A percentile compares a stretch with the other conserved stretches of the same genome.
Conservation (phyloP, 2,329 filamentous ascomycete genomes). For the Cyphellophora attinorum region DNA sequence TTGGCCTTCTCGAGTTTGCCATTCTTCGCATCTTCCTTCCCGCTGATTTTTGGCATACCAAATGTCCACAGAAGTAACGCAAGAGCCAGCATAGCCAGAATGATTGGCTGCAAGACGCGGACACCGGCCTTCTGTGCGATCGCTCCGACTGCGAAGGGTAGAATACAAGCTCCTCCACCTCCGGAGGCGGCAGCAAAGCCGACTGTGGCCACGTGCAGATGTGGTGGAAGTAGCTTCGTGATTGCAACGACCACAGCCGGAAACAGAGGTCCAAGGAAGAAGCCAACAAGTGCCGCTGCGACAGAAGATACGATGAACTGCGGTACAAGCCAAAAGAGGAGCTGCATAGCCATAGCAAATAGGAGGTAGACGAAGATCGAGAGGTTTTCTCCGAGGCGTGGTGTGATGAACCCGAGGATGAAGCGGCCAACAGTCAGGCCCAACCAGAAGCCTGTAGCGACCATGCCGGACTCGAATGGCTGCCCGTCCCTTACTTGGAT, state of each 20-base stretch:
- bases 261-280: constrained; percentile 69
- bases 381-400: constrained; percentile 57
- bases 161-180: constrained; percentile 49
- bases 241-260: constrained; percentile 34
- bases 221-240: constrained; percentile 15
- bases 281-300: constrained; percentile 59
- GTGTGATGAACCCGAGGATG: constrained; percentile 60
- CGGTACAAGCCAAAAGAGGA: constrained; percentile 71
- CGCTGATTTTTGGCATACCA: constrained; percentile 19
- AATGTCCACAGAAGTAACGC: constrained; percentile 21
- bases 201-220: constrained; percentile 12
- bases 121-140: constrained; percentile 44
- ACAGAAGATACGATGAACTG: constrained; percentile 62
- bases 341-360: constrained; percentile 51
- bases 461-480: constrained; percentile 64
- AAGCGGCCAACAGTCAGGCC: constrained; percentile 65
- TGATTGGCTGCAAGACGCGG: constrained; percentile 46
- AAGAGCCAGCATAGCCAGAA: constrained; percentile 27
- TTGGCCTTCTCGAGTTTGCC: constrained; percentile 3
- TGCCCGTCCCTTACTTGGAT: constrained; percentile 58
- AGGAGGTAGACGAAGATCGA: constrained; percentile 53
- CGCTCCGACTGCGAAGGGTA: constrained; percentile 29
- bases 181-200: constrained; percentile 60
- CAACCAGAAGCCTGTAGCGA: constrained; percentile 64
- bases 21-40: constrained; percentile 27